These are phyloP conservation scores for Mortierella sp. DNA, from an alignment of 371 early-diverging fungal genomes.

Conservation along the genomic window DNA sequence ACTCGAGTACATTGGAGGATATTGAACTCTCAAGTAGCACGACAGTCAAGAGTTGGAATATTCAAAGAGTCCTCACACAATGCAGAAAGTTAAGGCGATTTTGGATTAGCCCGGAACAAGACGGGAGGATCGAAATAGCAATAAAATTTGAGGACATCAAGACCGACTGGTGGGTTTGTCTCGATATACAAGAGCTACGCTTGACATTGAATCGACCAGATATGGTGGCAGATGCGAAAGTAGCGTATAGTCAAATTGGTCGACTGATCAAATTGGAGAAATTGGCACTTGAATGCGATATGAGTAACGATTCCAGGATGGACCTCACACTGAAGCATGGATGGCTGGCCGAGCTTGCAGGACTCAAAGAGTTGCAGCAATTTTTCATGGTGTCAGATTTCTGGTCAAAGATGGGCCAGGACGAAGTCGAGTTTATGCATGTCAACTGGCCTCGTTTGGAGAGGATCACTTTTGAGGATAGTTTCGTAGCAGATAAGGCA, in stretches of 20 bases:
- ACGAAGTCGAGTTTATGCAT: conserved; percentile 6
- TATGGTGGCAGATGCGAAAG: too few relatives aligned
- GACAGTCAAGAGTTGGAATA: not conserved
- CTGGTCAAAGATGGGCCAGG: conserved; percentile 6
- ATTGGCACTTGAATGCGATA: not conserved
- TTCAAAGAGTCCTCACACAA: not conserved
- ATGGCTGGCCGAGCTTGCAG: not conserved
- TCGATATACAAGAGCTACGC: not conserved
- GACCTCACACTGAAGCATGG: not conserved
- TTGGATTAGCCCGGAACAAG: not conserved
- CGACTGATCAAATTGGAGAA: not conserved
- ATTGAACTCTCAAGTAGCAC: not conserved
- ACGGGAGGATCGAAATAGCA: not conserved
- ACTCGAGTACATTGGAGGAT: not conserved
- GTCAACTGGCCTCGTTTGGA: conserved; percentile 1
- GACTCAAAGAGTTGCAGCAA: not conserved
- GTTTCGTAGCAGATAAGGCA: too few relatives aligned
- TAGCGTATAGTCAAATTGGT: not conserved
- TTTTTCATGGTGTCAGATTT: not conserved
- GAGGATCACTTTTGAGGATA: not conserved
- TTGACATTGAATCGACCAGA: not conserved
- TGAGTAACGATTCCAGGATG: not conserved
- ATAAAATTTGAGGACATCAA: not conserved
- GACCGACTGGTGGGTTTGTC: not conserved
- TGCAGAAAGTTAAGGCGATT: not conserved